Base-by-base conservation (phyloP, 345 rosid genomes). In the Hibiscus syriacus region DNA sequence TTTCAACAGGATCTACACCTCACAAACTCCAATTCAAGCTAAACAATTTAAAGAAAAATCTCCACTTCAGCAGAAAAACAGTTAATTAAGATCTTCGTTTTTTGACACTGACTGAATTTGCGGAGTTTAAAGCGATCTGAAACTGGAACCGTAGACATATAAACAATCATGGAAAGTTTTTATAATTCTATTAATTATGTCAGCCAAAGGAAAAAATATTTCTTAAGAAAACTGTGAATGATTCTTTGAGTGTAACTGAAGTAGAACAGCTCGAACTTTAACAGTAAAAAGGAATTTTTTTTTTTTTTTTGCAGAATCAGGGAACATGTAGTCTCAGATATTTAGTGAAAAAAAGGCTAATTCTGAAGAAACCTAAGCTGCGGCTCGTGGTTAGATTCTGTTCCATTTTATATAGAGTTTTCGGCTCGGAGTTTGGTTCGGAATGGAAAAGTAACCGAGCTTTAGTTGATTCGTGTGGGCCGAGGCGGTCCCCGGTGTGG, bases 261-360 rank as follows among this genome's bases (percentile, higher is more conserved):
- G 80, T 64, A 58, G 71, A 77, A 69, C 43, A 55, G 41, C 67
- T 63, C 59, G 62, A 64, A 41, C 55, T 72, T 72, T 43, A 74
- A 49, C 67, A 17, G 65, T 56, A 27, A 16, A 20, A n/a, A 3
- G 11, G 11, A 22, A 8, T n/a, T n/a, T n/a, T n/a, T n/a, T n/a
- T n/a, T 4, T 2, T 0, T 29, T 25, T n/a, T 52, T 52, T 52
- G 56, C 56, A 49, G 55, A 64, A 48, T 69, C 55, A 0, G 73
- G 66, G 14, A 64, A 64, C 46, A 57, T 45, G 16, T 25, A 34
- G 38, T 34, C 38, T 34, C 7, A 45, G 65, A 69, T 68, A 68
- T 52, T 52, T 52, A 52, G 56, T 52, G 14, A 16, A 32, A 12
- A 6, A 25, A 46, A 25, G 25, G 73, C 46, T 25, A 46, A 5